Evolutionary conservation across 805 yeast genomes (phyloP), one percentile per base, ranked within the genome.

Genomic region (Candida sonorensis): DNA sequence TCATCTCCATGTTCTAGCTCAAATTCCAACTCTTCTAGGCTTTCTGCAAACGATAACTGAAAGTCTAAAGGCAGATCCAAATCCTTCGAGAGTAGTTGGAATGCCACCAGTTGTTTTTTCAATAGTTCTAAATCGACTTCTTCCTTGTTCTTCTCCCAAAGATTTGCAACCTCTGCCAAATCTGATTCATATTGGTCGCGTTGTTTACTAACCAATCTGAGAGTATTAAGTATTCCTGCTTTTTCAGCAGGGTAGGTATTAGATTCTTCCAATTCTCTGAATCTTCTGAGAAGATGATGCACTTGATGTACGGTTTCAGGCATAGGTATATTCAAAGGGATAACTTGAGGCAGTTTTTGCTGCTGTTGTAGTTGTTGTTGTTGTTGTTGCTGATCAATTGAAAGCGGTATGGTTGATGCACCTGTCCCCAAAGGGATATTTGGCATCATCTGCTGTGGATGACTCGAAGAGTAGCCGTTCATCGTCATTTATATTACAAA

Each of bases 41-140:
- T 50, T 13, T 59, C 48, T 10, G 51, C 50, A 23, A 60, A 63
- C 5, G 55, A 61, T 2, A 48, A 36, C 41, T 74, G 74, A 13
- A 80, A 49, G 4, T 60, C 46, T 20, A 63, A 67, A 0, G 90
- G 86, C 29, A 83, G 54, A 48, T 77, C 82, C 37, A 78, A 42
- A 51, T 81, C 85, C 43, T 67, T 73, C 2, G 85, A 71, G 25
- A 83, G 55, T 12, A 81, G 48, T 48, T 81, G 83, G 31, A 81
- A 65, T 0, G 79, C 80, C 12, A 73, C 55, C 14, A 83, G 51
- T 51, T 83, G 94, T 36, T 72, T 67, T 27, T 65, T 58, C 31
- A 83, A 56, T 11, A 76, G 46, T 3, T 57, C 64, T 5, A 58
- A 41, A 44, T 77, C 74, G 24, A 74, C 63, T 5, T 48, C 37